Conservation (phyloP, 2,329 filamentous ascomycete genomes). For the Verticillium tricorpus region DNA sequence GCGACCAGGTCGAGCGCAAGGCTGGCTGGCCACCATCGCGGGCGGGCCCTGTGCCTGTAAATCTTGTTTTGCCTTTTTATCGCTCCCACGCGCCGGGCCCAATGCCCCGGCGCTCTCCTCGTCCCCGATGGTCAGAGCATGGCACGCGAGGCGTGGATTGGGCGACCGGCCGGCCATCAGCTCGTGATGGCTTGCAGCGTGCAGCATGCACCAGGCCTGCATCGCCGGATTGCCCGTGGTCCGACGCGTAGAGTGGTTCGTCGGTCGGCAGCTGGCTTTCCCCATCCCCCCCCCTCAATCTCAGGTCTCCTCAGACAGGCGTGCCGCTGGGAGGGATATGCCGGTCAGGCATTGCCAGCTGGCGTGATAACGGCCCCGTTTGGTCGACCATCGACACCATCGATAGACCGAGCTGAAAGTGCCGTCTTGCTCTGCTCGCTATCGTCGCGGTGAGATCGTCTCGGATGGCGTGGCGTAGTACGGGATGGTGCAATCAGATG, state of each 20-base stretch:
- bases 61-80: not conserved
- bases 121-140: not conserved
- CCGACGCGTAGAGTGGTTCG: not conserved
- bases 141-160: not conserved
- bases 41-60: not conserved
- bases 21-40: not conserved
- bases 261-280: not conserved
- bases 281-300: not conserved
- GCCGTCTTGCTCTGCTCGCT: not conserved
- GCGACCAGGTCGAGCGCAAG: not conserved
- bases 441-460: not conserved
- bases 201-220: not conserved
- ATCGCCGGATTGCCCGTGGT: not conserved
- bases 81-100: not conserved
- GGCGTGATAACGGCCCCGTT: not conserved
- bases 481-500: not conserved
- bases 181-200: not conserved
- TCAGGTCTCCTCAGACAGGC: not conserved
- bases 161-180: not conserved
- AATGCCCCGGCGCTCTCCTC: not conserved
- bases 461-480: not conserved
- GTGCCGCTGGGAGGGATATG: not conserved
- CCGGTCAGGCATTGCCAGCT: not conserved
- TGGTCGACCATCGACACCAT: not conserved
- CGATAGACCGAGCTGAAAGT: not conserved